Evolutionary conservation across 164 flowering plant species (phyloP), one percentile per base, ranked within the genome.

Genomic region (Liquidambar formosana): DNA sequence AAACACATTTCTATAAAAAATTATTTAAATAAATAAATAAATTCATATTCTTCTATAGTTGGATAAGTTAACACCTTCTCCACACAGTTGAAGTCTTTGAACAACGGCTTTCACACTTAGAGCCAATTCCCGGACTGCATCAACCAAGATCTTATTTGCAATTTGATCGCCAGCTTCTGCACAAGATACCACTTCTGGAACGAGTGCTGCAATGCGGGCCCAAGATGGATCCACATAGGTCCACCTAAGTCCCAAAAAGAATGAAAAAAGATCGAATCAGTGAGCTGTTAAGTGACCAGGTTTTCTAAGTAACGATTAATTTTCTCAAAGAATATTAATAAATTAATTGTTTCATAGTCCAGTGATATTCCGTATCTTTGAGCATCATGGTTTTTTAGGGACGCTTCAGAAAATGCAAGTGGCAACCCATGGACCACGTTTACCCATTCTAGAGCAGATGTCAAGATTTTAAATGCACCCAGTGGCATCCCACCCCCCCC

Each of bases 131-230:
- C 87, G 76, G 22, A 91, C 97, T 21, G 99, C 85, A 53, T 83
- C 83, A 1, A 49, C 70, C 71, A 95, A 79, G 59, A 95, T 91
- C n/a, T 80, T 76, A 66, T 86, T 76, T 58, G 99, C 91, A 66
- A 89, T 84, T 64, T 82, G 73, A 88, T 95, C 99, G 47, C 94
- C 94, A 23, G 86, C 91, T 72, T 92, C 97, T 57, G 99, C 99
- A 74, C 94, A 95, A 58, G 90, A 83, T 51, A 92, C 93, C 15
- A 95, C 97, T 12, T 75, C 71, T 56, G 99, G 99, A 70, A 88
- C 97, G 70, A 95, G 96, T 54, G 94, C 96, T 12, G 99, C 99
- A 71, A 95, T 89, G 48, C 99, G 92, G 25, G 99, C 99, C 99
- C 99, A 95, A 54, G 97, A 92, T 66, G 90, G 85, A 92, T 95